These are phyloP conservation scores for Chytriomyces sp. DNA, from an alignment of 192 early-diverging fungal genomes.

Conservation along the genomic window DNA sequence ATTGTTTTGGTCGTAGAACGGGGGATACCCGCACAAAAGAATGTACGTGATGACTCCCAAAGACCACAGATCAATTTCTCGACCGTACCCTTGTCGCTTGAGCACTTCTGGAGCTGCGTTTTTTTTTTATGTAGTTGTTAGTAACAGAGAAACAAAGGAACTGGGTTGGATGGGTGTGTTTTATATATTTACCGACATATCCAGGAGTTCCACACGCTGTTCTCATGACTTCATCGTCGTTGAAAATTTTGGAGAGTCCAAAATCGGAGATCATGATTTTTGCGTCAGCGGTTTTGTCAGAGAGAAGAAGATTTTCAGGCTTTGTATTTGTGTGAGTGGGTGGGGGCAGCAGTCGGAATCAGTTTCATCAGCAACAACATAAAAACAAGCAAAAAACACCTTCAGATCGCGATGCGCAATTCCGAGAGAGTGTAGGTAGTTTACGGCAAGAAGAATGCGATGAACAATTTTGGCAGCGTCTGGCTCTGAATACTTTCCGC, in stretches of 20 bases:
- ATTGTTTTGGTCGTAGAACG: constrained; percentile 76
- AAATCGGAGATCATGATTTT: constrained; percentile 95
- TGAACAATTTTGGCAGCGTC: constrained; percentile 80
- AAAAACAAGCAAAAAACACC: constrained; percentile 25
- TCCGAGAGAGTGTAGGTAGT: constrained; percentile 82
- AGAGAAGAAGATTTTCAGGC: constrained; percentile 63
- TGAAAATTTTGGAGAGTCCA: constrained; percentile 86
- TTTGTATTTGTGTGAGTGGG: background rate
- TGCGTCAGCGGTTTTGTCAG: constrained; percentile 50
- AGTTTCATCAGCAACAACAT: background rate
- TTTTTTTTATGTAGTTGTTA: constrained; percentile 38
- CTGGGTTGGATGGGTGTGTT: background rate
- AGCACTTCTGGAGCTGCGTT: constrained; percentile 94
- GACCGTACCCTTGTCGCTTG: constrained; percentile 67
- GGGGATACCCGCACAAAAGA: constrained; percentile 85
- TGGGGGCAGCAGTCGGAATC: background rate
- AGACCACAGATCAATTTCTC: constrained; percentile 91
- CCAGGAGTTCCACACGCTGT: constrained; percentile 90
- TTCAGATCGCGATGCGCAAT: constrained; percentile 98
- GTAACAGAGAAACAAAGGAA: background rate
- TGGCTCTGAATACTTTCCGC: constrained; percentile 73
- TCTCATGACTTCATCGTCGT: constrained; percentile 65
- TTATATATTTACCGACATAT: constrained; percentile 55
- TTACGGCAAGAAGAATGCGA: constrained; percentile 78
- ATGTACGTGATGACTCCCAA: constrained; percentile 95